Base-by-base conservation (phyloP, 2,329 filamentous ascomycete genomes). In the Xylogone sp. region DNA sequence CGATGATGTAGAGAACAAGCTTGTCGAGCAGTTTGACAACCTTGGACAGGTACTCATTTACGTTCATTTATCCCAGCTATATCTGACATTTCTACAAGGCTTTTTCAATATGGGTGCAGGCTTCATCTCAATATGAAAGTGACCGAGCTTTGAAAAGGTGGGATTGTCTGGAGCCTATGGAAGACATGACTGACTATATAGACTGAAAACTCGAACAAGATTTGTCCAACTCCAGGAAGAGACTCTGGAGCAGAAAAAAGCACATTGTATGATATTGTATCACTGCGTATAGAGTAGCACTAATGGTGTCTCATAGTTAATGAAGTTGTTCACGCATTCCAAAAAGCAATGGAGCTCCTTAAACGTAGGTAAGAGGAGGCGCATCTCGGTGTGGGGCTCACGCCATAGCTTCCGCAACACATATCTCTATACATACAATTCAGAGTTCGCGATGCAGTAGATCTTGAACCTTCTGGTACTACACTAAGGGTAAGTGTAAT, bases 61-160 rank as follows among this genome's bases (percentile, higher is more conserved):
- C 8, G 20, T 16, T n/a, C 18, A 39, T 16, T 39, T 16, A 13
- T 9, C n/a, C 18, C 13, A 12, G 10, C 7, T 21, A 13, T 3
- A 21, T 24, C 42, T 43, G 8, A 50, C 34, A 51, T 21, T 34
- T 39, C 12, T 6, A 31, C 50, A 56, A 95, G 90, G 88, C 87
- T 65, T 96, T 96, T 67, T 78, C 79, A 52, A 72, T 84, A 31
- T 97, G 92, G 91, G 87, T 88, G 21, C 77, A 85, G 19, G 82
- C 87, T 12, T 86, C 87, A 1, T 79, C 84, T 27, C 71, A 76
- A 10, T 84, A 89, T 55, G 92, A 96, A 67, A 84, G 88, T 50
- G 84, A 86, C 53, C 81, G 92, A 51, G 87, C 88, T 21, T 77
- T 83, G 56, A 93, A 93, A 68, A 83, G 91, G 86, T 87, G 68